These are phyloP conservation scores for Purpureocillium lavendulum DNA, from an alignment of 2,329 filamentous ascomycete species.

Conservation along the genomic window DNA sequence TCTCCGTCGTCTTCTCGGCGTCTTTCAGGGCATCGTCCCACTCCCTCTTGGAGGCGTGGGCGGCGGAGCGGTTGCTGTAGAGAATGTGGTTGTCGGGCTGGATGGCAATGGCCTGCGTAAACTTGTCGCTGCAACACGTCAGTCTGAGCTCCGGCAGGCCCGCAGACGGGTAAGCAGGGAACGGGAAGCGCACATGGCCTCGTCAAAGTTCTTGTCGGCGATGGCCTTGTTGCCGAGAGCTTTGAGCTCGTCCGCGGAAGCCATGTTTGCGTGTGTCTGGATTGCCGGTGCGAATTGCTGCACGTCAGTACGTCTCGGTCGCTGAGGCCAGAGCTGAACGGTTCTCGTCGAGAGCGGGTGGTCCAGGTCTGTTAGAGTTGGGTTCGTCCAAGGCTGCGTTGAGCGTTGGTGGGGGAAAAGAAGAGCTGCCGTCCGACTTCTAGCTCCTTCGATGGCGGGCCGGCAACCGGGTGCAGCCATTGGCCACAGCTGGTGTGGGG, in stretches of 20 bases:
- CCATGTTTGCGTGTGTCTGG: conserved; percentile 29
- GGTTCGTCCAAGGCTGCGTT: no score
- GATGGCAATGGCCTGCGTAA: conserved; percentile 83
- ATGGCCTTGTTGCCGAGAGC: conserved; percentile 98
- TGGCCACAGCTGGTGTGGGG: conserved; percentile 18
- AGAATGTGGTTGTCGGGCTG: conserved; percentile 91
- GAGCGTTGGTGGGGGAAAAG: conserved; percentile 1
- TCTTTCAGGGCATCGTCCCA: conserved; percentile 80
- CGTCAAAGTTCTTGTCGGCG: conserved; percentile 90
- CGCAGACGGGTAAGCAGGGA: not conserved
- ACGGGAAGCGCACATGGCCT: conserved; percentile 63
- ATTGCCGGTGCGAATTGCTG: no score
- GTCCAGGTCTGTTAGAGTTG: no score
- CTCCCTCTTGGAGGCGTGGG: conserved; percentile 80
- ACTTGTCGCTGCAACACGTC: conserved; percentile 86
- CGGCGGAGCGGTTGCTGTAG: conserved; percentile 91
- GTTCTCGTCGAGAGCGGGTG: no score
- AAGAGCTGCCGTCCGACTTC: conserved; percentile 18
- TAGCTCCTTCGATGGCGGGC: conserved; percentile 34
- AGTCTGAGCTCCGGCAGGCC: no score
- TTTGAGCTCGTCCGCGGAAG: conserved; percentile 74
- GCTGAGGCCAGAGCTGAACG: no score
- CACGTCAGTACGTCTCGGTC: no score
- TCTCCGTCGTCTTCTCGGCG: conserved; percentile 84
- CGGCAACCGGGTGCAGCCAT: conserved; percentile 14